Evolutionary conservation across 805 yeast genomes (phyloP).

Genomic region (Yarrowia sp.): DNA sequence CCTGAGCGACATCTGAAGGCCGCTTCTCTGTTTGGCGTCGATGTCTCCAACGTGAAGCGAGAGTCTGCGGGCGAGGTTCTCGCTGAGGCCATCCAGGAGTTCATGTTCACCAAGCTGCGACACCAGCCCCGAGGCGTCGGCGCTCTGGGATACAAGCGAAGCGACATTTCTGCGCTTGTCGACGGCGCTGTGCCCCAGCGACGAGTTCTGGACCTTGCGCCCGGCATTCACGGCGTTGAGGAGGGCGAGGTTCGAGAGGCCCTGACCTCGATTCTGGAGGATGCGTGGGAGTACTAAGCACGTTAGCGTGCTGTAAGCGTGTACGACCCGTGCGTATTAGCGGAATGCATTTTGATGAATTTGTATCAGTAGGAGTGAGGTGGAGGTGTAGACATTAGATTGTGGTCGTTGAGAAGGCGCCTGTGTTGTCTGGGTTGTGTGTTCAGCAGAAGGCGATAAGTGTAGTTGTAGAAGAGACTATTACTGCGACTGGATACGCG

Average conservation of each 20-base stretch:
- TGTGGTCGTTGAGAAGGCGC: too few relatives aligned
- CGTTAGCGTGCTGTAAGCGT: too few relatives aligned
- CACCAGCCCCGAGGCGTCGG: conserved; percentile 42
- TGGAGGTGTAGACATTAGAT: too few relatives aligned
- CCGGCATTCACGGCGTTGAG: conserved; percentile 36
- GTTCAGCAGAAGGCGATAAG: too few relatives aligned
- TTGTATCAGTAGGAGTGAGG: too few relatives aligned
- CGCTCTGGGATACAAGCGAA: conserved; percentile 39
- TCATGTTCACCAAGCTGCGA: conserved; percentile 37
- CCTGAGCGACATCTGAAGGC: conserved; percentile 43
- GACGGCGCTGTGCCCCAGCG: conserved; percentile 43
- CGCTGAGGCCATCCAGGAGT: conserved; percentile 40
- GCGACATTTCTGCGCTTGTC: conserved; percentile 41
- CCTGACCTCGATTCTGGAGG: conserved; percentile 35
- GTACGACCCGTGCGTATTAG: too few relatives aligned
- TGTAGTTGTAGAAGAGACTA: too few relatives aligned
- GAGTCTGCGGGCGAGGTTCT: conserved; percentile 44
- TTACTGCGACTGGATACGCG: too few relatives aligned
- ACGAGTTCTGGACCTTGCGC: conserved; percentile 42
- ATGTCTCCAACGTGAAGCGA: conserved; percentile 38
- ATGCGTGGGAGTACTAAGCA: conserved; percentile 34
- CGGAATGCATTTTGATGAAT: too few relatives aligned
- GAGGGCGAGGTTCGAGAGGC: conserved; percentile 36
- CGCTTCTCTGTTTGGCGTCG: conserved; percentile 42
- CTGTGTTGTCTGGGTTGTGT: too few relatives aligned